Base-by-base conservation (phyloP, 148 eudicot species). In the Tetragonia tetragonoides region DNA sequence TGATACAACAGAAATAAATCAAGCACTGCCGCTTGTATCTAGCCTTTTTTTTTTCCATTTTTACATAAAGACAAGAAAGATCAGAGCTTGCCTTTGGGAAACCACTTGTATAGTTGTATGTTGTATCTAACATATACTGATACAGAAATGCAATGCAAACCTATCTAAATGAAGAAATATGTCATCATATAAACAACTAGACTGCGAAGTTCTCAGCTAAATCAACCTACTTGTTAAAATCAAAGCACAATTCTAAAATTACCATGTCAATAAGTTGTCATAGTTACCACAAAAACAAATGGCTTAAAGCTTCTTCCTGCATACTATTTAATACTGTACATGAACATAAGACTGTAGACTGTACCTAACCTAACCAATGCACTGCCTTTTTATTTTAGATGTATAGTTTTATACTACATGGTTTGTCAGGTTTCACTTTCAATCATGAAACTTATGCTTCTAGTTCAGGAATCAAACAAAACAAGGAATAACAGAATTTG, bases 401-500 rank as follows among this genome's bases (percentile, higher is more conserved):
- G 16, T 23, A 47, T 0, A 47, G 56, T 46, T 47, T 69, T 17
- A 46, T 2, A 69, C 8, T n/a, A 46, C 39, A 66, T 21, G 73
- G 47, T 46, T 46, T 38, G 53, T 12, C 46, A 69, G 64, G 64
- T 60, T 37, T 72, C 46, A 59, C 42, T 24, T 59, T 42, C 24
- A 7, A 21, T 17, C 64, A 20, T 5, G n/a, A 60, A 60, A 60
- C 64, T n/a, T 60, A 60, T 60, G 64, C 10, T 60, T 60, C 64
- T 17, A n/a, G 60, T 15, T 3, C n/a, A 18, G 24, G n/a, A 60
- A 21, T 60, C 64, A 60, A 60, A 20, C 69, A 49, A 61, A 75
- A 75, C 34, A 39, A 44, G 69, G 28, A 28, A n/a, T 34, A 24
- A 67, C 23, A 39, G 8, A 81, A 51, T 70, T 63, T 44, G 75